Evolutionary conservation across 1,284 basidiomycete species (phyloP), one percentile per base, ranked within the genome.

Genomic region (Abortiporus biennis): DNA sequence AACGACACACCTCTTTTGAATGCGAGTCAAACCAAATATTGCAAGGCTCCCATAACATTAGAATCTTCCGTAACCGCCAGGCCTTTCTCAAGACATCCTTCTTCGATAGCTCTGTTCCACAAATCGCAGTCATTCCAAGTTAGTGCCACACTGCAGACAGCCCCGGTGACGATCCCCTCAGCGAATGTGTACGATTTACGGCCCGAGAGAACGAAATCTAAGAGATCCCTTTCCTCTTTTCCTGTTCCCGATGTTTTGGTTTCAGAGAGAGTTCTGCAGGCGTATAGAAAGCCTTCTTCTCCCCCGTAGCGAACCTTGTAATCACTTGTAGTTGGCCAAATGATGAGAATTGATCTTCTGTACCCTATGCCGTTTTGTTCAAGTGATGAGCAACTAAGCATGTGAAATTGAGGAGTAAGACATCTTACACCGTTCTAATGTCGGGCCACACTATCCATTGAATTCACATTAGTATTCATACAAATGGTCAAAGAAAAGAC

Each of bases 281-380:
- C 27, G 27, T 29, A 29, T 8, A 8, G n/a, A 29, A 29, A n/a
- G 9, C 27, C 27, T 29, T 29, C n/a, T 15, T 41, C 31, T 41
- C 46, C 49, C 1, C 48, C 51, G 12, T 42, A 21, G 2, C 20
- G 12, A 9, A 55, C 35, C 9, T 29, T 9, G 27, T 29, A 29
- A 5, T 36, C 47, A 6, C 42, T 27, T 0, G 33, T 16, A 30
- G 56, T 34, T 12, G 59, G 64, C 50, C 64, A 61, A 19, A 73
- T 53, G 17, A 71, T 52, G 2, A 74, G 53, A 2, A 66, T 68
- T 0, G 67, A 66, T 3, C 67, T 59, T 22, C 56, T 63, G 48
- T 73, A 73, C 57, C 61, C 70, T 71, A 20, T 5, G 43, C n/a
- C n/a, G n/a, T n/a, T n/a, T 0, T 15, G 37, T 19, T 19, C 25